Evolutionary conservation across 2,329 filamentous ascomycete species (phyloP), one percentile per base, ranked within the genome.

Genomic region (Ceratocystis destructans): DNA sequence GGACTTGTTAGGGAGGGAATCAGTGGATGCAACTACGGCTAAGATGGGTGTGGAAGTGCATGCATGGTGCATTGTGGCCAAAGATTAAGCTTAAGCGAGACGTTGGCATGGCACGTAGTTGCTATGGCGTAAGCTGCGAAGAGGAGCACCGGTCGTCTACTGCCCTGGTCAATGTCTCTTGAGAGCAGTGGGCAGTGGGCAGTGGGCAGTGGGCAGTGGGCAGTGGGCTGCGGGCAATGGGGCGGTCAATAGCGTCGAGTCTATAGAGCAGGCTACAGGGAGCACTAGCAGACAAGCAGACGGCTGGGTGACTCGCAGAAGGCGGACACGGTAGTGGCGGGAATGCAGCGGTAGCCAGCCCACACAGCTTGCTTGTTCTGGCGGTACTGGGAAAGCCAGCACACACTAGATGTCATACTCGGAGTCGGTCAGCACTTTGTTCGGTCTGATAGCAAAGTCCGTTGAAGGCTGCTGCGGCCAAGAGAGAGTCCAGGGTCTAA

Each of bases 51-150:
- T 53, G 22, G 48, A 53, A 25, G 45, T 20, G 45, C 15, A 10
- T 53, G 48, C 25, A 25, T 53, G 22, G 48, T n/a, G 48, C 37
- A 41, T 41, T 41, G 48, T 53, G 48, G 48, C 48, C 48, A 53
- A 25, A 25, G 20, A 53, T 59, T 59, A 59, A 59, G 55, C 55
- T 59, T 59, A 59, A 59, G 55, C 55, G 31, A 17, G 17, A 53
- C 20, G 48, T 41, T 41, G 37, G 37, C 37, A 41, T 41, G 37
- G 37, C 37, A 12, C 37, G 37, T 12, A 41, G n/a, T 50, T 25
- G 22, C 1, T 20, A 50, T 50, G 46, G 46, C 46, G 28, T 3
- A 57, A 57, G 53, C 10, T 22, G 6, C n/a, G 10, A 50, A 20
- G 53, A 31, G 53, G 33, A 59, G 53, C 53, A 33, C 12, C 12